Percentiles rank a stretch among this genome's conserved stretches.
phyloP scores from a whole-genome alignment of 192 early-diverging fungal species.

The Coemansia sp. region DNA sequence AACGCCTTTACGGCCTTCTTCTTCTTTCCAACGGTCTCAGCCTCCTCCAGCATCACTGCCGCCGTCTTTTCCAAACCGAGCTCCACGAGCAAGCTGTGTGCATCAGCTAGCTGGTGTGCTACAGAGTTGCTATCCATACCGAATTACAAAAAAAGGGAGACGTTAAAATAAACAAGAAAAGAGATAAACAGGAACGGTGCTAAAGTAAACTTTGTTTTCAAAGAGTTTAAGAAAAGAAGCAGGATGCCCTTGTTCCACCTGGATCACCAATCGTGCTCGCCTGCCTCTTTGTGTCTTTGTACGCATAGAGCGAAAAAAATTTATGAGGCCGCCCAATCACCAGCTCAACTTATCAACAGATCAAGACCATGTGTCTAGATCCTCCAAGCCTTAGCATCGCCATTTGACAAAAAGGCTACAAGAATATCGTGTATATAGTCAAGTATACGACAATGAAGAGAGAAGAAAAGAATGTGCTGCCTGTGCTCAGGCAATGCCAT shows the following conservation, averaged over 20 bases:
- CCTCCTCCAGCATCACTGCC: slow-evolving; percentile 22
- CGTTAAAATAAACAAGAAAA: slow-evolving; percentile 8
- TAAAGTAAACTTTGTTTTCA: slow-evolving; percentile 7
- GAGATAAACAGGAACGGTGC: slow-evolving; percentile 10
- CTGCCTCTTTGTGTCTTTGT: neutral
- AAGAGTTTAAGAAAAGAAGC: neutral
- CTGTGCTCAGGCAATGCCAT: slow-evolving; percentile 14
- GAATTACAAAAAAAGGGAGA: neutral
- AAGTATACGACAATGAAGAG: neutral
- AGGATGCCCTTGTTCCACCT: neutral
- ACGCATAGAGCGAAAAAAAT: neutral
- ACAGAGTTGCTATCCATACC: slow-evolving; percentile 16
- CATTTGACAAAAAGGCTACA: neutral
- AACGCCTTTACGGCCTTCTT: slow-evolving; percentile 13
- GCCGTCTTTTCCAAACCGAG: slow-evolving; percentile 28
- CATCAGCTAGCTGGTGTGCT: slow-evolving; percentile 20
- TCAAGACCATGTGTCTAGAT: neutral
- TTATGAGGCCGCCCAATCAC: neutral
- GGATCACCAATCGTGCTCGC: neutral
- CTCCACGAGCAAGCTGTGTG: slow-evolving; percentile 19
- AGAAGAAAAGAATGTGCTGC: neutral
- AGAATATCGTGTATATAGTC: neutral
- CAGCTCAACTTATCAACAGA: slow-evolving; percentile 1
- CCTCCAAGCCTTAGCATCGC: neutral
- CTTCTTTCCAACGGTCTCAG: slow-evolving; percentile 3